Base-by-base conservation (phyloP, 257 asterid genomes). In the Solanum tacnaense region DNA sequence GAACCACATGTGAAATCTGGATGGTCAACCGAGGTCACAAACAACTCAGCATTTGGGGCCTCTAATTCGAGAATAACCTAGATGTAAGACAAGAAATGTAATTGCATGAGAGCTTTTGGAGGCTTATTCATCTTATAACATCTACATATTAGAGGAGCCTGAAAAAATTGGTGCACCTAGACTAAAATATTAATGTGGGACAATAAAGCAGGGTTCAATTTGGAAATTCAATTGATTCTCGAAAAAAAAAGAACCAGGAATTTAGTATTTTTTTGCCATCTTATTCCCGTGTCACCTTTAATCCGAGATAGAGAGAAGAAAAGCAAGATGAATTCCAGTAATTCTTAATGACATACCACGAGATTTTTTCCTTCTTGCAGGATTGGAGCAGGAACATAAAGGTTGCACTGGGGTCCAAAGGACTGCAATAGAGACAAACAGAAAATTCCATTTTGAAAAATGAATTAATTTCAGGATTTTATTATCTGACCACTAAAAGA, bases 381-480 rank as follows among this genome's bases (percentile, higher is more conserved):
- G 82, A 97, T 87, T 52, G 99, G 98, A 88, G 98, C 98, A 68
- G 98, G 98, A 70, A 96, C 94, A 71, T 96, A 97, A 79, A 97
- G 96, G 90, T 92, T 95, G 92, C 99, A 97, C 32, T 97, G 99
- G 11, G 99, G 99, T 58, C 99, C 98, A 87, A 86, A 89, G 31
- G 96, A 91, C 99, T 97, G 96, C 90, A 89, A 87, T 89, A 46
- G 71, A 89, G 60, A 87, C 87, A 89, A 87, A 44, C 70, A 86
- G 29, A 87, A 35, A 67, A 72, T 88, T 81, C 79, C 73, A 20
- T 32, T 35, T 70, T 76, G 29, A 82, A 82, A 75, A 83, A 86
- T 39, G 68, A 32, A 46, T 1, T 36, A 81, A 81, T 46, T 46
- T 29, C 41, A 29, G 70, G 44, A 82, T 82, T 82, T 46, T 49